Conservation (phyloP, 2,329 filamentous ascomycete species). For the Verticillium klebahnii region DNA sequence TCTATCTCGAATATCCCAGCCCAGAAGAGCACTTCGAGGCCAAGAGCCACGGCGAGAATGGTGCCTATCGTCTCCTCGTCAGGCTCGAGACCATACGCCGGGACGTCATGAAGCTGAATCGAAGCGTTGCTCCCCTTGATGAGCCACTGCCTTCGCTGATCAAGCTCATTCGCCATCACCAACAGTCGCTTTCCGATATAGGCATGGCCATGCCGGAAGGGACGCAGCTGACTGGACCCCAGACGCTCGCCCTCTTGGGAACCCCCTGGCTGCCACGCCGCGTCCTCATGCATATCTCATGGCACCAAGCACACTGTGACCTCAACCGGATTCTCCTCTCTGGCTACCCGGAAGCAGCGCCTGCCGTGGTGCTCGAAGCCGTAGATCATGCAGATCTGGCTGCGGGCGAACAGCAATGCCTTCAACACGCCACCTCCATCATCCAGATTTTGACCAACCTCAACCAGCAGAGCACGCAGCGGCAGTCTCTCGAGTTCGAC, state of each 20-base stretch:
- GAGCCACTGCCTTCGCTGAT: slow-evolving; percentile 14
- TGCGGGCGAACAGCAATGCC: slow-evolving; percentile 25
- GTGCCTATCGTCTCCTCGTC: slow-evolving; percentile 15
- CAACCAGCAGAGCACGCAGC: slow-evolving; percentile 16
- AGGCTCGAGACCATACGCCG: slow-evolving; percentile 17
- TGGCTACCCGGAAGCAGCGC: slow-evolving; percentile 34
- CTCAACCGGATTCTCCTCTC: slow-evolving; percentile 37
- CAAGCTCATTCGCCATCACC: slow-evolving; percentile 14
- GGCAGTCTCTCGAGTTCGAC: slow-evolving; percentile 31
- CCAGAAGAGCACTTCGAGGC: slow-evolving; percentile 35
- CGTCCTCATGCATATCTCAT: slow-evolving; percentile 29
- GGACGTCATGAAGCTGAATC: slow-evolving; percentile 18
- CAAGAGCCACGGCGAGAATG: slow-evolving; percentile 6
- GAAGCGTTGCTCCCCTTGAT: slow-evolving; percentile 15
- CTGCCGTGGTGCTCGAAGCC: slow-evolving; percentile 20
- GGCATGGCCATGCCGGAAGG: slow-evolving; percentile 13
- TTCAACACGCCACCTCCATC: slow-evolving; percentile 33
- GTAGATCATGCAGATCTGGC: slow-evolving; percentile 21
- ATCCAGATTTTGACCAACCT: slow-evolving; percentile 27
- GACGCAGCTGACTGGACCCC: slow-evolving; percentile 8
- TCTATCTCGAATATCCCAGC: slow-evolving; percentile 35
- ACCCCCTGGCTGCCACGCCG: slow-evolving; percentile 15
- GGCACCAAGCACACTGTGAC: slow-evolving; percentile 38
- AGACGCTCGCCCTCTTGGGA: slow-evolving; percentile 6
- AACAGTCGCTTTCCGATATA: slow-evolving; percentile 11